Evolutionary conservation across 1,284 basidiomycete genomes (phyloP).

Genomic region (Sphaerobolus stellatus): DNA sequence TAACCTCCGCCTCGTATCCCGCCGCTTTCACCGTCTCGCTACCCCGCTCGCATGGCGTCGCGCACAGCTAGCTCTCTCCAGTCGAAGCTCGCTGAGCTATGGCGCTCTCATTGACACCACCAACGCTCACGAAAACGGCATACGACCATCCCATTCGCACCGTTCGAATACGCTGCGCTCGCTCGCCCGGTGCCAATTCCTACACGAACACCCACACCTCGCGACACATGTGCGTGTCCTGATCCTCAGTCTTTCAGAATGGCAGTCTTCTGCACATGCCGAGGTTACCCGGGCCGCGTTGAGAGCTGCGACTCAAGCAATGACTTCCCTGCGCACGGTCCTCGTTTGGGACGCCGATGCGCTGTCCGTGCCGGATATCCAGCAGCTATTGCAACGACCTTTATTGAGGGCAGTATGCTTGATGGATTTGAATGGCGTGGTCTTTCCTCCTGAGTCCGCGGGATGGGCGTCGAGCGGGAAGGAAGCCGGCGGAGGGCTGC

Average conservation of each 20-base stretch:
- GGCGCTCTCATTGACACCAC: background rate
- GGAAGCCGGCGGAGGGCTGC: background rate
- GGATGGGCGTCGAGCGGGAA: background rate
- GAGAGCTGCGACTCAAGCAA: conserved; percentile 4
- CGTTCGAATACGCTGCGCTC: background rate
- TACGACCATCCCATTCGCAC: too few relatives aligned
- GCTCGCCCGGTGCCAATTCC: conserved; percentile 5
- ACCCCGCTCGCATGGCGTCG: conserved; percentile 12
- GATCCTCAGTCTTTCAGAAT: conserved; percentile 3
- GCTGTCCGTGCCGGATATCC: conserved; percentile 1
- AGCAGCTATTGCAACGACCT: conserved; percentile 2
- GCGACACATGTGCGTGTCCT: conserved; percentile 12
- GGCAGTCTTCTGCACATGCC: background rate
- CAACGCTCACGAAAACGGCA: too few relatives aligned
- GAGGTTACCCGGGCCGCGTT: conserved; percentile 2
- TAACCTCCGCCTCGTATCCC: conserved; percentile 1
- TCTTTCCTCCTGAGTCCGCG: conserved; percentile 1
- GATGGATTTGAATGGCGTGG: conserved; percentile 10
- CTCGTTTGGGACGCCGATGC: conserved; percentile 11
- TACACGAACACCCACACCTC: conserved; percentile 6
- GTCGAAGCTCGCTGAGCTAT: background rate
- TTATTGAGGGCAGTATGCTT: conserved; percentile 6
- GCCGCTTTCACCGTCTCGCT: conserved; percentile 9
- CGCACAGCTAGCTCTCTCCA: conserved; percentile 3
- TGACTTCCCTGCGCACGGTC: conserved; percentile 9